Conservation (phyloP, 768 basidiomycete genomes). For the Clathrus columnatus region DNA sequence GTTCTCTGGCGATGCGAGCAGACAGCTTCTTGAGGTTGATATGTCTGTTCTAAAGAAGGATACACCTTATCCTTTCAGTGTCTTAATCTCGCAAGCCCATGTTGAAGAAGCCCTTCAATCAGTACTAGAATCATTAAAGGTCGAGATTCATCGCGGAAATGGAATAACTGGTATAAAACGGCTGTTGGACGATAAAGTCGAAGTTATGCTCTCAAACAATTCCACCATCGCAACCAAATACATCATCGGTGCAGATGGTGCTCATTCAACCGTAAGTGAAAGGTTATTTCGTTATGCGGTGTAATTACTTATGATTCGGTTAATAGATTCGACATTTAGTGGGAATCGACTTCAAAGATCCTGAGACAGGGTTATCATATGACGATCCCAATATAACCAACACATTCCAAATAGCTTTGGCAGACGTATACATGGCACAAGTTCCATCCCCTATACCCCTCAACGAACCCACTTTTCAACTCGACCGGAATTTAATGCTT, state of each 20-base stretch:
- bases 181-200: conserved; percentile 18
- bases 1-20: conserved; percentile 23
- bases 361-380: conserved; percentile 21
- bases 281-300: conserved; percentile 14
- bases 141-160: conserved; percentile 18
- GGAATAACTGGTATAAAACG: not conserved
- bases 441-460: conserved; percentile 20
- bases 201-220: conserved; percentile 40
- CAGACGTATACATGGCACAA: conserved; percentile 36
- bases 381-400: conserved; percentile 22
- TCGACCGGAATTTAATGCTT: conserved; percentile 27
- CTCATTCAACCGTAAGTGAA: conserved; percentile 35
- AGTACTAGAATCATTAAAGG: conserved; percentile 24
- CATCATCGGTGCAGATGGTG: conserved; percentile 44
- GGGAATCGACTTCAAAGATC: conserved; percentile 38
- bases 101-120: conserved; percentile 35
- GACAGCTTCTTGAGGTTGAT: conserved; percentile 22
- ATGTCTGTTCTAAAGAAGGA: conserved; percentile 29
- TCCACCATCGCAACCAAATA: conserved; percentile 34
- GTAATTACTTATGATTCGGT: not conserved
- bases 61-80: conserved; percentile 36
- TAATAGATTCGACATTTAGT: conserved; percentile 33
- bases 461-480: conserved; percentile 21
- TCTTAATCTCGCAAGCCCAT: conserved; percentile 35
- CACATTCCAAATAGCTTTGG: conserved; percentile 32